Percentiles rank a stretch among this genome's conserved stretches.
phyloP scores from a whole-genome alignment of 2,329 filamentous ascomycete genomes.

The Sporothrix inflata region DNA sequence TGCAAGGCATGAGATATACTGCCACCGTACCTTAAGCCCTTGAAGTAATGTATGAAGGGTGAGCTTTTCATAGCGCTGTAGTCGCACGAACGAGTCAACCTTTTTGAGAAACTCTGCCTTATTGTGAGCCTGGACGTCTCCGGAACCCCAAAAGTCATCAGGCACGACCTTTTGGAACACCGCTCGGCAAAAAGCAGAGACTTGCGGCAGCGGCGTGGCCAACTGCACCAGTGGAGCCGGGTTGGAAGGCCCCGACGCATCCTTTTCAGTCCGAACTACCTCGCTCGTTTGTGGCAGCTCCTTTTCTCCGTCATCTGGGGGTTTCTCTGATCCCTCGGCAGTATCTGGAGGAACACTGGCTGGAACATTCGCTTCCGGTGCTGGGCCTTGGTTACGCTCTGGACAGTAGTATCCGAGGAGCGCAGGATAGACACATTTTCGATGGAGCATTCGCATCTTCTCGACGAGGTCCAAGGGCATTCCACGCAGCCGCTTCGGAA shows the following conservation, averaged over 20 bases:
- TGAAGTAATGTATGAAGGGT: slow-evolving; percentile 78
- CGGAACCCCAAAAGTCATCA: slow-evolving; percentile 70
- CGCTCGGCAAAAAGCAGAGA: slow-evolving; percentile 86
- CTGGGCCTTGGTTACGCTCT: slow-evolving; percentile 38
- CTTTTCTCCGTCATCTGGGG: neutral
- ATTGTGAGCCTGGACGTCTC: slow-evolving; percentile 61
- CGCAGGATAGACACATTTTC: slow-evolving; percentile 76
- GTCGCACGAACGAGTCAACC: slow-evolving; percentile 75
- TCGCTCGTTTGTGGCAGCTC: neutral
- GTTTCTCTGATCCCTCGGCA: neutral
- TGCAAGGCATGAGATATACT: neutral
- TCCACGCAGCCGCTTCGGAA: slow-evolving; percentile 73
- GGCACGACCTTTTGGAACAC: slow-evolving; percentile 75
- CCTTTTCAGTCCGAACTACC: too few species aligned
- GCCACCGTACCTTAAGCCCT: slow-evolving; percentile 66
- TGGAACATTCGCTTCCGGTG: neutral
- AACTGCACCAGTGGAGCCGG: slow-evolving; percentile 61
- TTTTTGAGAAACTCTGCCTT: slow-evolving; percentile 62
- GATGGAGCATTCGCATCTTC: slow-evolving; percentile 71
- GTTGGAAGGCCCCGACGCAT: too few species aligned
- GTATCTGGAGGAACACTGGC: slow-evolving; percentile 22
- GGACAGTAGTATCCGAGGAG: slow-evolving; percentile 84
- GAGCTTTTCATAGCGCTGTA: slow-evolving; percentile 81
- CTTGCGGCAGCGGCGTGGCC: slow-evolving; percentile 67
- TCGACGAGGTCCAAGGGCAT: slow-evolving; percentile 60